A percentile compares a stretch with the other conserved stretches of the same genome.
Conservation (phyloP, 2,329 filamentous ascomycete genomes). For the Aspergillus pseudoviridinutans region DNA sequence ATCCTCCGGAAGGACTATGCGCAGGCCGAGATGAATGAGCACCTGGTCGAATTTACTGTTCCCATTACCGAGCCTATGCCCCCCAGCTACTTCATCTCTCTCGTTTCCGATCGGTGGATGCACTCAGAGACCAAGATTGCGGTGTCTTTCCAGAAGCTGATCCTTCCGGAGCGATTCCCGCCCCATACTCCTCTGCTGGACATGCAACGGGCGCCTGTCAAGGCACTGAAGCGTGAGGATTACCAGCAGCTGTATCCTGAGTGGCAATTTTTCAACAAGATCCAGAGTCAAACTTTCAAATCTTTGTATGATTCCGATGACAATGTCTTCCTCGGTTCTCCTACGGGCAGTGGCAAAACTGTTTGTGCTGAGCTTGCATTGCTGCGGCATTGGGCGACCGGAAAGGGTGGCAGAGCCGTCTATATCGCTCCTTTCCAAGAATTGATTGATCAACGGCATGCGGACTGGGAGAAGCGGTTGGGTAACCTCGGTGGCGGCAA, state of each 20-base stretch:
- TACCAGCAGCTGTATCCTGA: constrained; percentile 76
- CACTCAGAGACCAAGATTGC: constrained; percentile 91
- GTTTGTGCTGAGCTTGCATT: constrained; percentile 94
- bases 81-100: constrained; percentile 95
- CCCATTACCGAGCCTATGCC: constrained; percentile 97
- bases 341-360: constrained; percentile 93
- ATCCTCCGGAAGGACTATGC: constrained; percentile 87
- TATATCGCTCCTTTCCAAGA: constrained; percentile 96
- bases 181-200: constrained; percentile 89
- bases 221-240: constrained; percentile 81
- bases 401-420: constrained; percentile 71
- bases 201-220: constrained; percentile 83
- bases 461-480: constrained; percentile 82
- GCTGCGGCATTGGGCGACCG: constrained; percentile 77
- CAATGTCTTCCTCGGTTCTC: constrained; percentile 89
- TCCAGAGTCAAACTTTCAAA: constrained; percentile 97
- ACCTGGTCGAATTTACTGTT: constrained; percentile 92
- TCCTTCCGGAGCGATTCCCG: constrained; percentile 91
- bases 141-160: constrained; percentile 90
- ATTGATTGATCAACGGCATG: constrained; percentile 73
- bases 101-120: constrained; percentile 97
- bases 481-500: constrained; percentile 73
- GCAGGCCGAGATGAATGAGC: constrained; percentile 79
- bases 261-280: constrained; percentile 90
- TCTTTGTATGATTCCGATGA: constrained; percentile 86